Evolutionary conservation across 2,329 filamentous ascomycete genomes (phyloP), one percentile per base, ranked within the genome.

Genomic region (Claviceps paspali): DNA sequence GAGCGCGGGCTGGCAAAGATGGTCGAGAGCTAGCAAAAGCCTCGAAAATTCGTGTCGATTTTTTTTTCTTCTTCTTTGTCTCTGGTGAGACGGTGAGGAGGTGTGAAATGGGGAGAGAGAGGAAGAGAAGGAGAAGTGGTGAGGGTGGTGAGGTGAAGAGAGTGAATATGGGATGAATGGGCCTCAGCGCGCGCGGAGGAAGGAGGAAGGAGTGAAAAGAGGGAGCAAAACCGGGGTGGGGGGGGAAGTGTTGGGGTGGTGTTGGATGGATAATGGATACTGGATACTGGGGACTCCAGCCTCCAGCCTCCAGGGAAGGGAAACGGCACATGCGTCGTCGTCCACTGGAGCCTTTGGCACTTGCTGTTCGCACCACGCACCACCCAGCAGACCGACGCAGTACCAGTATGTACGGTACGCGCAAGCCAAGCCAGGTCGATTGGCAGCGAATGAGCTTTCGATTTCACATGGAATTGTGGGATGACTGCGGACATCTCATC

Each of bases 21-120:
- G 46, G 52, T 53, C 64, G 63, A 70, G 59, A 56, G 59, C 66
- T 68, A 70, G 53, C 55, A 43, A 69, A 62, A 62, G 60, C 55
- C 59, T 62, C 60, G 58, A 59, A 41, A n/a, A n/a, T n/a, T n/a
- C n/a, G n/a, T n/a, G n/a, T n/a, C n/a, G n/a, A n/a, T n/a, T n/a
- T n/a, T n/a, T n/a, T n/a, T n/a, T n/a, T n/a, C n/a, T n/a, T n/a
- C n/a, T n/a, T n/a, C 41, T 41, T 48, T 42, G 46, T 41, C 46
- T 49, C 48, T 42, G 36, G 15, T 35, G 36, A 44, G 45, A 40
- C 41, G 45, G 44, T n/a, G n/a, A 22, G 40, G 46, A 47, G 48
- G 14, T 44, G 50, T 48, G n/a, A 45, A 45, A 52, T 45, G 46
- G 34, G 41, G 44, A 46, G 43, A 46, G 37, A 41, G 45, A 47